A percentile compares a stretch with the other conserved stretches of the same genome.
phyloP scores from a whole-genome alignment of 2,329 filamentous ascomycete species.

The Aureobasidium vineae region DNA sequence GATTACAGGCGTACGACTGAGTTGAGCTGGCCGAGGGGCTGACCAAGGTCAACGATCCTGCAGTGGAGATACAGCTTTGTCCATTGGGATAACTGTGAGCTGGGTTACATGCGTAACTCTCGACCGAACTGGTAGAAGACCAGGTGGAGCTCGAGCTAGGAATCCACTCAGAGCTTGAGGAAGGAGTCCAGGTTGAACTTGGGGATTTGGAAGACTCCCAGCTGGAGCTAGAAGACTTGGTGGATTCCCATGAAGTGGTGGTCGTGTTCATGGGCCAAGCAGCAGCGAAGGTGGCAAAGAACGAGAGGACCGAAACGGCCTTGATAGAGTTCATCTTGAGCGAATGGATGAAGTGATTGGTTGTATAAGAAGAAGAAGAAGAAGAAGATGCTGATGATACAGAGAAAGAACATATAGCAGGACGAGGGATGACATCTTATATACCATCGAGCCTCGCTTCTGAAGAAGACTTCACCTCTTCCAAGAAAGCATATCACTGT shows the following conservation, averaged over 20 bases:
- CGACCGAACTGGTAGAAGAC: not conserved
- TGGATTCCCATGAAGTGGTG: not conserved
- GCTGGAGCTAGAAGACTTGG: not conserved
- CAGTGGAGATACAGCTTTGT: slow-evolving; percentile 10
- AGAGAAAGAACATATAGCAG: not conserved
- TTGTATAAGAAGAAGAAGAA: not conserved
- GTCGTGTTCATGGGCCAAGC: slow-evolving; percentile 1
- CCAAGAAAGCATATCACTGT: not conserved
- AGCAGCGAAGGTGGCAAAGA: slow-evolving; percentile 1
- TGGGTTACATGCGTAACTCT: slow-evolving; percentile 26
- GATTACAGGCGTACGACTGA: slow-evolving; percentile 26
- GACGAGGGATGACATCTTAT: slow-evolving; percentile 4
- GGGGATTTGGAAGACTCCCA: slow-evolving; percentile 29
- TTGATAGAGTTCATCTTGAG: slow-evolving; percentile 25
- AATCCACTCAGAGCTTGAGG: not conserved
- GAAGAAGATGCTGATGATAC: slow-evolving; percentile 9
- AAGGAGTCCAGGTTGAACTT: not conserved
- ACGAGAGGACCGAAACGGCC: slow-evolving; percentile 15
- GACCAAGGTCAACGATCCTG: slow-evolving; percentile 27
- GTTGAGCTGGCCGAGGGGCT: not conserved
- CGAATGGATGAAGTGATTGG: not conserved
- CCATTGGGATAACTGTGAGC: slow-evolving; percentile 3
- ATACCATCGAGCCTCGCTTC: not conserved
- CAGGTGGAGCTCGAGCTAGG: not conserved
- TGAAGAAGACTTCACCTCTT: not conserved